Conservation (phyloP, 2,329 filamentous ascomycete species). For the Podosphaera aphanis region DNA sequence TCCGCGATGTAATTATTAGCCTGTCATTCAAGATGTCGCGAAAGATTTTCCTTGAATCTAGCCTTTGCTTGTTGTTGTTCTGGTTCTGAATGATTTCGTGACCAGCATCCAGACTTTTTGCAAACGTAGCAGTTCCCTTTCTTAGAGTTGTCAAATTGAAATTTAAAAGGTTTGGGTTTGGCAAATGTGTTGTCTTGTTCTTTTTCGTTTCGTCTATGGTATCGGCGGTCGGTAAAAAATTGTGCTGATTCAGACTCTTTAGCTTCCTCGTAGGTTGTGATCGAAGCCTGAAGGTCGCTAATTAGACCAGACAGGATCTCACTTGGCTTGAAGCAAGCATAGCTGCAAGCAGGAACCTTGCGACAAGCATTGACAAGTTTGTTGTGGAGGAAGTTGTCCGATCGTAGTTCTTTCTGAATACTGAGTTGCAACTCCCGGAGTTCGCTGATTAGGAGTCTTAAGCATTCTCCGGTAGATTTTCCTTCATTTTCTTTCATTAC, state of each 20-base stretch:
- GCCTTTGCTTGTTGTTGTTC: background rate
- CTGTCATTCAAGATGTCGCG: background rate
- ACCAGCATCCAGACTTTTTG: conserved; percentile 1
- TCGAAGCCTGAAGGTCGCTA: background rate
- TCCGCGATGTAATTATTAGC: background rate
- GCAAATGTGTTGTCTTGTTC: background rate
- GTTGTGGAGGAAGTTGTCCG: background rate
- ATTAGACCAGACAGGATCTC: background rate
- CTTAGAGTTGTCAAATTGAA: background rate
- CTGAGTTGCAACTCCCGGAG: background rate
- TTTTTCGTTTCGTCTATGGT: background rate
- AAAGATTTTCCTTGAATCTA: background rate
- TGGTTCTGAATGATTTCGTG: background rate
- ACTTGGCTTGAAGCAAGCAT: background rate
- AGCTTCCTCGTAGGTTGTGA: background rate
- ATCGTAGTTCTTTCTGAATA: background rate
- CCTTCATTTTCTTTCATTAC: background rate
- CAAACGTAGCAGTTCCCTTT: background rate
- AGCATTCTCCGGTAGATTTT: background rate
- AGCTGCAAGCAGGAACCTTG: background rate
- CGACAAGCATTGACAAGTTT: background rate
- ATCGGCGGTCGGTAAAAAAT: background rate
- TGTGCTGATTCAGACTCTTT: background rate
- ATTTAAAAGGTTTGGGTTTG: background rate
- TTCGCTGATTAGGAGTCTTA: background rate